Evolutionary conservation across 75 land plant genomes (phyloP).

Genomic region (Cunninghamia lanceolata): DNA sequence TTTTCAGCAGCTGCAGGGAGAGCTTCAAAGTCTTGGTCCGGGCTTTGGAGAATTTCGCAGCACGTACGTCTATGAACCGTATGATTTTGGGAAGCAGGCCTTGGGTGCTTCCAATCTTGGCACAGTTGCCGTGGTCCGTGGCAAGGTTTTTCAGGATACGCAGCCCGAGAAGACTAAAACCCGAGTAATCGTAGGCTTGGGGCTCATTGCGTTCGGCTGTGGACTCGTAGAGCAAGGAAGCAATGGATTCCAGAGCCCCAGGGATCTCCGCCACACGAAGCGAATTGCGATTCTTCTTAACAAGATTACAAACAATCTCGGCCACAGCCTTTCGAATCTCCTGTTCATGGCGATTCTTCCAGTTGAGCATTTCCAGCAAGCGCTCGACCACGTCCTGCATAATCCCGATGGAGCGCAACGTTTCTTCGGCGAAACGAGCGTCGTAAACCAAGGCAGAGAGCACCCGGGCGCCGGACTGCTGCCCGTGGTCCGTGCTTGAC

Average conservation of each 20-base stretch:
- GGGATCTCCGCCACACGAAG: constrained; percentile 50
- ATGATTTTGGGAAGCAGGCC: not conserved
- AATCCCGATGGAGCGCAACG: too few relatives aligned
- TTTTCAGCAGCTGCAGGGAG: constrained; percentile 55
- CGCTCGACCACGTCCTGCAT: constrained; percentile 43
- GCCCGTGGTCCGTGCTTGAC: constrained; percentile 17
- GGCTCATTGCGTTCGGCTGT: too few relatives aligned
- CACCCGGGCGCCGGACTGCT: too few relatives aligned
- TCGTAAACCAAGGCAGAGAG: too few relatives aligned
- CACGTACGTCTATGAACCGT: constrained; percentile 15
- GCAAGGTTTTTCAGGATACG: constrained; percentile 37
- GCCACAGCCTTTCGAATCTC: constrained; percentile 62
- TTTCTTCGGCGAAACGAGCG: too few relatives aligned
- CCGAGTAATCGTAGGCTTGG: not conserved
- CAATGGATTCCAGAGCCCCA: constrained; percentile 76
- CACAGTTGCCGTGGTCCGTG: constrained; percentile 38
- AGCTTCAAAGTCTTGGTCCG: constrained; percentile 43
- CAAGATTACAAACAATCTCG: constrained; percentile 39
- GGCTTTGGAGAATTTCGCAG: constrained; percentile 16
- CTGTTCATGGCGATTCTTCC: constrained; percentile 65
- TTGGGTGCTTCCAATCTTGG: constrained; percentile 24
- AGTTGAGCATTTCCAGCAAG: constrained; percentile 81
- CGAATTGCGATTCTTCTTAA: too few relatives aligned
- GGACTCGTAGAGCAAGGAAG: constrained; percentile 42
- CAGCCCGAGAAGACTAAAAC: constrained; percentile 13